Percentiles rank a stretch among this genome's conserved stretches.
These are phyloP conservation scores for Fusarium multiceps DNA, from an alignment of 2,329 filamentous ascomycete species.

Conservation along the genomic window DNA sequence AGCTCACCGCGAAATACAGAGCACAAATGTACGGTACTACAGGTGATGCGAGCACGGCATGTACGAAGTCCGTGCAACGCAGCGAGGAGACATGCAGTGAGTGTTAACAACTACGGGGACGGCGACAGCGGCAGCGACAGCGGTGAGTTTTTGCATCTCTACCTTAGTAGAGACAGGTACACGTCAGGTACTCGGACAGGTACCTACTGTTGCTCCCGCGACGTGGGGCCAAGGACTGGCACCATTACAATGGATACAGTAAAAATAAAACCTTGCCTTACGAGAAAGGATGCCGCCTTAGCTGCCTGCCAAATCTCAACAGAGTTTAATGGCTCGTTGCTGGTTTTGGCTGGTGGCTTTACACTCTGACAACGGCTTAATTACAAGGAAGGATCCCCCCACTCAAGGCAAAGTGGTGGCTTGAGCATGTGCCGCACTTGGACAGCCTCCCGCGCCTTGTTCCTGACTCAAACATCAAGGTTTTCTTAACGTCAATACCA, in stretches of 20 bases:
- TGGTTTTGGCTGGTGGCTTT: conserved; percentile 29
- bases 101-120: not conserved
- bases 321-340: conserved; percentile 20
- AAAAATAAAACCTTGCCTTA: conserved; percentile 9
- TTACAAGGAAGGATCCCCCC: conserved; percentile 28
- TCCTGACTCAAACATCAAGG: conserved; percentile 36
- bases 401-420: conserved; percentile 24
- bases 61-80: conserved; percentile 36
- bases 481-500: conserved; percentile 15
- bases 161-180: not conserved
- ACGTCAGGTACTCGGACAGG: not conserved
- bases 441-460: conserved; percentile 32
- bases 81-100: not conserved
- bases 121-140: not conserved
- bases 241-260: not conserved
- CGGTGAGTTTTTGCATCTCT: conserved; percentile 19
- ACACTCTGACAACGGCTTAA: conserved; percentile 32
- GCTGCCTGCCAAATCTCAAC: conserved; percentile 33
- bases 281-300: conserved; percentile 9
- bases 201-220: not conserved
- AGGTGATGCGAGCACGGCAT: conserved; percentile 26
- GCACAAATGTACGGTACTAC: not conserved
- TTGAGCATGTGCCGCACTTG: conserved; percentile 36
- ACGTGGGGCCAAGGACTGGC: not conserved
- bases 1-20: conserved; percentile 18